Base-by-base conservation (phyloP, 2,329 filamentous ascomycete species). In the Tolypocladium cylindrosporum region DNA sequence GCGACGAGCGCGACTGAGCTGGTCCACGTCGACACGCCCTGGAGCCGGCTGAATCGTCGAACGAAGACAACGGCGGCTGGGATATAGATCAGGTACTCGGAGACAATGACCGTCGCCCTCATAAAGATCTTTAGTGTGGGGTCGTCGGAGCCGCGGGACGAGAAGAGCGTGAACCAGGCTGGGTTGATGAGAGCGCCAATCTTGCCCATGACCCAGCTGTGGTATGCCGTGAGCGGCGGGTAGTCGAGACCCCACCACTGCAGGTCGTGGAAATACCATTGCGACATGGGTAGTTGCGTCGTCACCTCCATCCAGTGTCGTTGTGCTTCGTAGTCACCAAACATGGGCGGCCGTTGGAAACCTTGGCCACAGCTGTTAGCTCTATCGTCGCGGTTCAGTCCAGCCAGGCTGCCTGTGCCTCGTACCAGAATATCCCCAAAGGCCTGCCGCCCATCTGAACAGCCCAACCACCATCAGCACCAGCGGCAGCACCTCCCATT, bases 231-330 rank as follows among this genome's bases (percentile, higher is more conserved):
- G 74, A 99, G 82, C 56, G 94, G 94, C 58, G 94, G 94, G 72
- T 99, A 99, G 75, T 99, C 94, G 64, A 99, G 81, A 0, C 95
- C 95, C 94, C 94, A 99, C 87, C 93, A 99, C 68, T 93, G 81
- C 51, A 97, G 78, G 70, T 99, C 92, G 72, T 99, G 91, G 69
- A 96, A 96, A 73, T 99, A 99, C 94, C 95, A 99, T 72, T 94
- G 89, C 13, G 91, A 94, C 42, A 95, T 80, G 16, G 94, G 94
- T 2, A 99, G 79, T 60, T 96, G 85, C 10, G 85, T 89, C 2
- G 94, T 97, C 63, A 99, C 79, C 69, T 99, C 94, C 92, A 99
- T 96, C 94, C 94, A 99, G 73, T 99, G 94, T 66, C 94, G 80
- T 72, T 99, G 94, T 4, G 95, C 94, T 77, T 99, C 94, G 74